Evolutionary conservation across 345 rosid species (phyloP), one percentile per base, ranked within the genome.

Genomic region (Populus nigra): DNA sequence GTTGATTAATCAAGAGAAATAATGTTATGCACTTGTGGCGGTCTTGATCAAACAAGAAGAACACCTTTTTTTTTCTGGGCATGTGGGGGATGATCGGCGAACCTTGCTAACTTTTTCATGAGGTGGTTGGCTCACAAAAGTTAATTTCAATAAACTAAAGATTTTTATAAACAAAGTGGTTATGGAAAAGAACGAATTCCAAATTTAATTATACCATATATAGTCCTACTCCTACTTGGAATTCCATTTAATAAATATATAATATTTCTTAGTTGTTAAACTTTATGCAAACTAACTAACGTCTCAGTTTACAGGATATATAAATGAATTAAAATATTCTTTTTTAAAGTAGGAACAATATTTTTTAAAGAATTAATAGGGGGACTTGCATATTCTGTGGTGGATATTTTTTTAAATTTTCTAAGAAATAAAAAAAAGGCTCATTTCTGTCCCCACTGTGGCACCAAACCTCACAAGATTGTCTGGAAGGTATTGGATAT

Each of bases 51-150:
- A 79, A 65, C 36, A 70, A 73, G 65, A 61, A 18, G 63, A 68
- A 41, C 53, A 77, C 85, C 80, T 88, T 90, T 84, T 75, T 81
- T 57, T 1, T 53, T 47, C 1, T 20, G 63, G 63, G 88, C 93
- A 86, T 88, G 96, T 86, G 96, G 89, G 80, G 86, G 90, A 88
- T 90, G 88, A 77, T 3, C 27, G 27, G 1, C 82, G 74, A 84
- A 86, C 82, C 78, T 57, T 35, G n/a, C 74, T 55, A 68, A 43
- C 84, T 85, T 88, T 88, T 55, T 45, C 61, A 76, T 27, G 80
- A 85, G 76, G 93, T 81, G 79, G 93, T 91, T 89, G 92, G 89
- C 80, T 86, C 67, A 39, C 38, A 71, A 86, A 84, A 50, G 74
- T 76, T 75, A 39, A 76, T 38, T 79, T 78, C 71, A 45, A 71